A percentile compares a stretch with the other conserved stretches of the same genome.
phyloP scores from a whole-genome alignment of 371 early-diverging fungal species.

The Apophysomyces sp. region DNA sequence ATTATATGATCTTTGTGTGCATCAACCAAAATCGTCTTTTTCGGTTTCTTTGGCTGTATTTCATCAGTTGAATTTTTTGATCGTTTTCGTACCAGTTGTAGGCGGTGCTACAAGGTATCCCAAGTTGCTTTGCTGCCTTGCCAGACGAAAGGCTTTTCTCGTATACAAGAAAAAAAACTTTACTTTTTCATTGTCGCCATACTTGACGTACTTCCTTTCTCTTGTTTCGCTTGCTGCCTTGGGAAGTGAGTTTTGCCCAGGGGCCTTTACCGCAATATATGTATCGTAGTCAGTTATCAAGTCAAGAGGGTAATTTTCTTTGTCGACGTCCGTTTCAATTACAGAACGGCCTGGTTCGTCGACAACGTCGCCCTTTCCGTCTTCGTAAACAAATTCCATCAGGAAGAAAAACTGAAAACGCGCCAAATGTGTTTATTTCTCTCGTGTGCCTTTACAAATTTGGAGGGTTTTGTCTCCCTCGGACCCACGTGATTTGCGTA shows the following conservation, averaged over 20 bases:
- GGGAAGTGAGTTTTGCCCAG: not conserved
- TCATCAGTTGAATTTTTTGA: not conserved
- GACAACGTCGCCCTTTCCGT: not conserved
- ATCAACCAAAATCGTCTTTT: not conserved
- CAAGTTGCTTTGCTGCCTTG: too few species aligned
- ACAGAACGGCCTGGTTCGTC: not conserved
- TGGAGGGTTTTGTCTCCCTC: too few species aligned
- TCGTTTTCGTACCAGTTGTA: too few species aligned
- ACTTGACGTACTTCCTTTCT: too few species aligned
- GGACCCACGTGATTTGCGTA: too few species aligned
- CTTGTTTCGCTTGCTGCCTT: not conserved
- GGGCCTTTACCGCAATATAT: not conserved
- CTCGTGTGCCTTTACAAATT: too few species aligned
- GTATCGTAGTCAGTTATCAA: not conserved
- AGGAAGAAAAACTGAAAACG: too few species aligned
- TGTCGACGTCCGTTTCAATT: not conserved
- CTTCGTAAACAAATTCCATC: not conserved
- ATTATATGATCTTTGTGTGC: not conserved
- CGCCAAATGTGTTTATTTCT: too few species aligned
- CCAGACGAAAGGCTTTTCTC: not conserved
- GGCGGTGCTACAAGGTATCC: not conserved
- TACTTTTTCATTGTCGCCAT: not conserved
- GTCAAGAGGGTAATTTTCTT: not conserved
- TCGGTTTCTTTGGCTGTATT: constrained; percentile 4
- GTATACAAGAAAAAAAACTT: not conserved